Evolutionary conservation across 225 moss, liverwort and hornwort species (phyloP), one percentile per base, ranked within the genome.

Genomic region (Straminergon stramineum): DNA sequence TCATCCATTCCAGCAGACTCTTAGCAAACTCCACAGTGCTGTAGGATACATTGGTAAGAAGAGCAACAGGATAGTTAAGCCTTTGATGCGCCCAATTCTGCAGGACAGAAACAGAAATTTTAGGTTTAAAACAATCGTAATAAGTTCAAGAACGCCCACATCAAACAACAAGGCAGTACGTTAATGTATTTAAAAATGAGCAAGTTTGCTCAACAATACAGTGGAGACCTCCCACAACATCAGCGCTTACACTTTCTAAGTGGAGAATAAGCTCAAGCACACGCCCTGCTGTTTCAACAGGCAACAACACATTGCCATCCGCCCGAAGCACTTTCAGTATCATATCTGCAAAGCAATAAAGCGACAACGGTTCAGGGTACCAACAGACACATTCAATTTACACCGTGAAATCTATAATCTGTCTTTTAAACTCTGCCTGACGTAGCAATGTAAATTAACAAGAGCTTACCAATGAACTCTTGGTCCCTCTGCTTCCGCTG

Each of bases 21-120:
- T 99, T 99, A 37, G 99, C 97, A 92, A 97, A 99, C 92, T 99
- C 99, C 91, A 97, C 94, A 32, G 97, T 99, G 87, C 99, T 99
- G 87, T 95, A 96, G 51, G 99, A 96, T 66, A 97, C 97, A 92
- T 99, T 96, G 51, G 97, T 97, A 87, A 97, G 92, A 82, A 99
- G 94, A 84, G 99, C 97, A 90, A 99, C 92, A 68, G 97, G 96
- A 90, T 97, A 99, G 87, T 89, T 97, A 84, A 99, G 92, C 89
- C 97, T 94, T 90, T 99, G 96, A 90, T 91, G 92, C 71, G 95
- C 93, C 99, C 99, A 99, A 91, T 92, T 94, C 97, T 99, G 96
- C 93, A 94, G 76, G 76, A 55, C 37, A 64, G 62, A 64, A 86
- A 75, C 27, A 75, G 43, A 76, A 75, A 81, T 30, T 41, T 80